phyloP scores from a whole-genome alignment of 2,329 filamentous ascomycete species.

The Xylaria polymorpha region DNA sequence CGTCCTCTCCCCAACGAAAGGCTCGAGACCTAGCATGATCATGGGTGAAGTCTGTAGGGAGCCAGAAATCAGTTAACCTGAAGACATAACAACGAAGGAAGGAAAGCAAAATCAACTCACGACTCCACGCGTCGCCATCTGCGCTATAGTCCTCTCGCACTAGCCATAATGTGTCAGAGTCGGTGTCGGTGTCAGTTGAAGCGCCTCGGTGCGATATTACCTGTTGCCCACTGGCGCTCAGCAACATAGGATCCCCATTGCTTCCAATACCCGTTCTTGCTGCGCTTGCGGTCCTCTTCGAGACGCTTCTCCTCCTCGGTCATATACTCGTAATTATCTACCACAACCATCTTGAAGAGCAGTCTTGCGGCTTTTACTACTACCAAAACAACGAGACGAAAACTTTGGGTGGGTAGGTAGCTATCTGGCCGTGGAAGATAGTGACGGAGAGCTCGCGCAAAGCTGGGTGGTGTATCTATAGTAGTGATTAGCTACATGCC shows the following conservation, averaged over 20 bases:
- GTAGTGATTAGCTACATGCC: conserved; percentile 10
- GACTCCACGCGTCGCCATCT: conserved; percentile 94
- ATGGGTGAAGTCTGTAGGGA: conserved; percentile 84
- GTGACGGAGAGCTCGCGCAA: conserved; percentile 12
- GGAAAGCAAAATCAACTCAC: conserved; percentile 64
- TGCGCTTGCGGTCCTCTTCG: conserved; percentile 83
- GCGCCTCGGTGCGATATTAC: conserved; percentile 59
- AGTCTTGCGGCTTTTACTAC: neutral
- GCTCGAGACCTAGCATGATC: conserved; percentile 89
- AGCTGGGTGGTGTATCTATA: neutral
- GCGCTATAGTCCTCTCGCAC: conserved; percentile 92
- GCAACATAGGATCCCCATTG: conserved; percentile 96
- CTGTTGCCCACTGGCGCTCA: conserved; percentile 95
- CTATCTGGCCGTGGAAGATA: conserved; percentile 2
- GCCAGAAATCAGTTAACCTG: conserved; percentile 43
- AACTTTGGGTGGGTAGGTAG: neutral
- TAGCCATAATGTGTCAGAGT: conserved; percentile 50
- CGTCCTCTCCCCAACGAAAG: conserved; percentile 96
- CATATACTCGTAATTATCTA: conserved; percentile 87
- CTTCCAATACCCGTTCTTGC: conserved; percentile 98
- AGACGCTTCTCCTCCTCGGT: conserved; percentile 92
- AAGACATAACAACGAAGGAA: conserved; percentile 2
- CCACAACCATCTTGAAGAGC: conserved; percentile 78
- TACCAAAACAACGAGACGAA: conserved; percentile 8
- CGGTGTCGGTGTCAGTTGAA: conserved; percentile 18